A percentile compares a stretch with the other conserved stretches of the same genome.
Conservation (phyloP, 2,329 filamentous ascomycete genomes). For the Orbilia javanica region DNA sequence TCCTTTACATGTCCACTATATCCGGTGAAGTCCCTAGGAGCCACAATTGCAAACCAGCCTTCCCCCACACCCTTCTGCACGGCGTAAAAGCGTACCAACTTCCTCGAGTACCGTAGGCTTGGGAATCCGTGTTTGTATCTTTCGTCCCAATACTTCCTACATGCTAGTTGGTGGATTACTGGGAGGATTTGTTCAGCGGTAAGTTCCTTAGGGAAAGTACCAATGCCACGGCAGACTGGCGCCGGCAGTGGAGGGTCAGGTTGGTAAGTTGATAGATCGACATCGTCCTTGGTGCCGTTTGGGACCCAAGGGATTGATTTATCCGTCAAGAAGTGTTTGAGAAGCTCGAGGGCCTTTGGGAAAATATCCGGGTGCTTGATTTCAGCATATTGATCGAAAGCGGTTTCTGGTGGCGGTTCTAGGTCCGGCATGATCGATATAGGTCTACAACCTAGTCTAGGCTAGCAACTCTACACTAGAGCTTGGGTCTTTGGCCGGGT, state of each 20-base stretch:
- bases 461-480: background rate
- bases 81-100: conserved; percentile 46
- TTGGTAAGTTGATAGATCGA: conserved; percentile 42
- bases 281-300: conserved; percentile 38
- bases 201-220: conserved; percentile 30
- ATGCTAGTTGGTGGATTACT: conserved; percentile 37
- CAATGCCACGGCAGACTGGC: conserved; percentile 36
- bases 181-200: conserved; percentile 53
- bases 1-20: conserved; percentile 54
- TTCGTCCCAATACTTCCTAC: conserved; percentile 46
- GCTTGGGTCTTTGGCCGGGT: background rate
- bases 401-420: conserved; percentile 20
- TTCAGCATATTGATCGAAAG: conserved; percentile 37
- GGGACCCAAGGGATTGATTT: conserved; percentile 37
- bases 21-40: conserved; percentile 53
- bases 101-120: conserved; percentile 37
- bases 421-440: conserved; percentile 36
- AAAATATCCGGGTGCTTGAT: conserved; percentile 44
- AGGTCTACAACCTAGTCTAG: background rate
- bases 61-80: conserved; percentile 55
- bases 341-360: conserved; percentile 34
- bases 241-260: conserved; percentile 47
- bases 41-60: conserved; percentile 48
- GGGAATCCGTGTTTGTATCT: conserved; percentile 47
- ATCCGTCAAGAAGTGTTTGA: conserved; percentile 38